phyloP scores from a whole-genome alignment of 176 grass and related monocot genomes.

The Oryza coarctata region DNA sequence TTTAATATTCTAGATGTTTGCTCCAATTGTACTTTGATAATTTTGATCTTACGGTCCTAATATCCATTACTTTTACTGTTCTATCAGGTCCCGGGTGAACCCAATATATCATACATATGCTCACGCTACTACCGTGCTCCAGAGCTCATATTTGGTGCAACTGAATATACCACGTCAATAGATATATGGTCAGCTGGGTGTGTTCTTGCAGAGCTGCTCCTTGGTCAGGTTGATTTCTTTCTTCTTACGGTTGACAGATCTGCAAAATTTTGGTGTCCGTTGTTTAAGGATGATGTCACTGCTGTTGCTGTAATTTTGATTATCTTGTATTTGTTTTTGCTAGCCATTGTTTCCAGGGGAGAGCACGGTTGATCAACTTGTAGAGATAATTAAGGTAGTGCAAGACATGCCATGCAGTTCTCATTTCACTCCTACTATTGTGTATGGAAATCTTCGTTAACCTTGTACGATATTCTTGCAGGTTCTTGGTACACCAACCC shows the following conservation, averaged over 20 bases:
- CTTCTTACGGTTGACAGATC: not conserved
- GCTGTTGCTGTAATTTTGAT: not conserved
- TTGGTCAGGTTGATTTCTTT: slow-evolving; percentile 54
- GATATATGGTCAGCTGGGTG: slow-evolving; percentile 76
- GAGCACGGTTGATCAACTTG: slow-evolving; percentile 62
- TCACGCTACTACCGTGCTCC: slow-evolving; percentile 70
- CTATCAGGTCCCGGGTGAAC: slow-evolving; percentile 55
- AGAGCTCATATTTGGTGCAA: slow-evolving; percentile 70
- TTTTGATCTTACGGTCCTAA: not conserved
- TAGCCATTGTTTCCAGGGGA: slow-evolving; percentile 70
- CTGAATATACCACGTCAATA: slow-evolving; percentile 70
- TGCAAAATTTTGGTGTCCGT: slow-evolving; percentile 8
- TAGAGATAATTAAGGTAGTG: slow-evolving; percentile 65
- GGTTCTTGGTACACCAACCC: slow-evolving; percentile 75
- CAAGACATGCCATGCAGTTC: not conserved
- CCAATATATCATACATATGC: slow-evolving; percentile 79
- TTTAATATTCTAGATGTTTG: not conserved
- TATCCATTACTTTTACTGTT: slow-evolving; percentile 17
- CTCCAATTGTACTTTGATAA: not conserved
- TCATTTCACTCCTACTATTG: not conserved
- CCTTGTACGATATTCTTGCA: slow-evolving; percentile 36
- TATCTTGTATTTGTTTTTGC: slow-evolving; percentile 22
- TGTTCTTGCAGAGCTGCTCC: slow-evolving; percentile 70
- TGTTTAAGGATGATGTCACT: slow-evolving; percentile 3
- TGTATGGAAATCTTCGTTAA: slow-evolving; percentile 6